Base-by-base conservation (phyloP, 2,329 filamentous ascomycete species). In the Clonostachys chloroleuca region DNA sequence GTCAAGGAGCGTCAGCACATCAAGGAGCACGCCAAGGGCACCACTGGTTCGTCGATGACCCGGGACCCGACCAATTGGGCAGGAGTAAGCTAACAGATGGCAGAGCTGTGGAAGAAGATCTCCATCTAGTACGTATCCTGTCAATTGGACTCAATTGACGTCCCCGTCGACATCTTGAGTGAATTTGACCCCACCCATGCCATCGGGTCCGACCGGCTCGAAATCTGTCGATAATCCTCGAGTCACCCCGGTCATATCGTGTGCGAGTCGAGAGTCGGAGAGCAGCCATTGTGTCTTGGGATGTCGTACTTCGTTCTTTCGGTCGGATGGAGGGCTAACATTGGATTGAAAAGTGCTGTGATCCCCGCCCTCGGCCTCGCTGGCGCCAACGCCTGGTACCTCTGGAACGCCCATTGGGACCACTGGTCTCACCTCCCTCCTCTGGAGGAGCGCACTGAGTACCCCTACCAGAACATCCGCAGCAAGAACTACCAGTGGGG, bases 341-440 rank as follows among this genome's bases (percentile, higher is more conserved):
- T 30, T 20, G 24, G 24, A 9, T 30, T 49, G 59, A 65, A 96
- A 65, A 96, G 92, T 71, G 85, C 78, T 63, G 83, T 88, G 56
- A 73, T 87, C 55, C 92, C 92, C 48, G 77, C 72, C 67, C 75
- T 97, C 49, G 72, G 86, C 57, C 74, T 91, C 56, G 84, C 87
- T 51, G 68, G 73, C 56, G 75, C 84, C 72, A 99, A 99, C 70
- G 92, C 92, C 61, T 96, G 87, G 69, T 84, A 85, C 65, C 84
- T 96, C 54, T 99, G 91, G 90, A 84, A 82, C 62, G 89, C 95
- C 76, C 94, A 99, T 74, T 97, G 92, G 92, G 89, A 95, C 74
- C 94, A 99, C 80, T 90, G 87, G 83, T 74, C 70, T 46, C 92
- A 97, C 75, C 74, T 89, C 70, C 83, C 87, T 51, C 88, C 94